A percentile compares a stretch with the other conserved stretches of the same genome.
Evolutionary conservation across 2,329 filamentous ascomycete species (phyloP).

Genomic region (Trichophyton schoenleinii): DNA sequence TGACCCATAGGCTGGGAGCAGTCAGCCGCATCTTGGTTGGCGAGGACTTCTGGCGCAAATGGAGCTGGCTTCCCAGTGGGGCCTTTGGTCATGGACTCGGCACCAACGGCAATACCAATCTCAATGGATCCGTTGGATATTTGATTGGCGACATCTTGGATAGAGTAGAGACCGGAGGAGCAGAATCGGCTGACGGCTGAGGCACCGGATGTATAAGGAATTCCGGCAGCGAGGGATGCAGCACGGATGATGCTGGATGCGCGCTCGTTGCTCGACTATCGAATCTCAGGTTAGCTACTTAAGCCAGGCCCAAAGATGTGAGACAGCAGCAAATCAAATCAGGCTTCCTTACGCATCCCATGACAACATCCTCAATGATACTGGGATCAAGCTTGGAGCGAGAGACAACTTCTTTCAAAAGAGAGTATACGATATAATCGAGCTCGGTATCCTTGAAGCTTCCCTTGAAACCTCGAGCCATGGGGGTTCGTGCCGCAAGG

Average conservation of each 20-base stretch:
- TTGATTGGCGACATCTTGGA: slow-evolving; percentile 85
- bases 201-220: slow-evolving; percentile 76
- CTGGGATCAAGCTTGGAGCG: slow-evolving; percentile 66
- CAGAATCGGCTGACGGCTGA: slow-evolving; percentile 91
- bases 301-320: not conserved
- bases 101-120: slow-evolving; percentile 74
- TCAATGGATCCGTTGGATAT: slow-evolving; percentile 73
- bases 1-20: slow-evolving; percentile 96
- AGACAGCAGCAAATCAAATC: not conserved
- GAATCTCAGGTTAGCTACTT: not conserved
- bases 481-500: slow-evolving; percentile 73
- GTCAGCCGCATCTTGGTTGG: slow-evolving; percentile 65
- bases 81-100: slow-evolving; percentile 71
- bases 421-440: slow-evolving; percentile 72
- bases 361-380: slow-evolving; percentile 76
- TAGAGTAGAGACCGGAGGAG: slow-evolving; percentile 88
- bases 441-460: slow-evolving; percentile 89
- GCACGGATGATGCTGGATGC: slow-evolving; percentile 85
- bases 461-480: slow-evolving; percentile 80
- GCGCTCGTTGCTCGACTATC: slow-evolving; percentile 1
- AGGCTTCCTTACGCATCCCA: slow-evolving; percentile 62
- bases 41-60: slow-evolving; percentile 65
- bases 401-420: slow-evolving; percentile 62
- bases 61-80: slow-evolving; percentile 55
- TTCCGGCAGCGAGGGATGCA: slow-evolving; percentile 78